A percentile compares a stretch with the other conserved stretches of the same genome.
phyloP scores from a whole-genome alignment of 1,284 basidiomycete species.

The Somion occarium region DNA sequence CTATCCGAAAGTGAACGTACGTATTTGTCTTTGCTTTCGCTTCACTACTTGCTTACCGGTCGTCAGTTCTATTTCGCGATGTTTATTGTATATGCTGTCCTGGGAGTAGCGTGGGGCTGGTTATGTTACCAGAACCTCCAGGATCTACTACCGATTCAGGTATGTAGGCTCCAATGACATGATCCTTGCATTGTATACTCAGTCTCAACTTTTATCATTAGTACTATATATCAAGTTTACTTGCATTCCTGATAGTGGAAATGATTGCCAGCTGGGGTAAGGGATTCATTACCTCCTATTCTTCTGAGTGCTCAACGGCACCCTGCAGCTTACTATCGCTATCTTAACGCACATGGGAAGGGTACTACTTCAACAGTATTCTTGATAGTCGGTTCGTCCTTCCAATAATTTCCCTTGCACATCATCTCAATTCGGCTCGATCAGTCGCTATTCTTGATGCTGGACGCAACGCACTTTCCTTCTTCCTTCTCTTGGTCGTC shows the following conservation, averaged over 20 bases:
- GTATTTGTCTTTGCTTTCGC: slow-evolving; percentile 26
- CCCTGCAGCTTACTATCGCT: slow-evolving; percentile 72
- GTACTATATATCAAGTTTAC: slow-evolving; percentile 92
- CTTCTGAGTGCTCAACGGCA: neutral
- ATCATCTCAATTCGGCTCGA: slow-evolving; percentile 1
- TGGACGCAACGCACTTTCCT: slow-evolving; percentile 88
- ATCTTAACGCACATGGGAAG: slow-evolving; percentile 85
- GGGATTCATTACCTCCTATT: slow-evolving; percentile 13
- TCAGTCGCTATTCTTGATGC: slow-evolving; percentile 88
- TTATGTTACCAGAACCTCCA: slow-evolving; percentile 79
- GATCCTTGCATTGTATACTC: neutral
- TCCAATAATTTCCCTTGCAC: neutral
- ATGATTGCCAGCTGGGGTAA: slow-evolving; percentile 87
- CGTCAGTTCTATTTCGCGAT: slow-evolving; percentile 84
- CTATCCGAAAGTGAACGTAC: slow-evolving; percentile 95
- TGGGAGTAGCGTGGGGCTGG: slow-evolving; percentile 79
- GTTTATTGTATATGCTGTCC: slow-evolving; percentile 69
- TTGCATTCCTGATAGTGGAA: slow-evolving; percentile 87
- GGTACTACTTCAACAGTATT: slow-evolving; percentile 75
- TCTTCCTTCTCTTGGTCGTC: slow-evolving; percentile 94
- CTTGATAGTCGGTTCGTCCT: slow-evolving; percentile 71
- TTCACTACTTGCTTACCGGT: slow-evolving; percentile 1
- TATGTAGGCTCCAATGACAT: no score
- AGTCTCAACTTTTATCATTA: slow-evolving; percentile 28
- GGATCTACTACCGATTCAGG: slow-evolving; percentile 85